Base-by-base conservation (phyloP, 2,329 filamentous ascomycete species). In the Blastomyces emzantsi region DNA sequence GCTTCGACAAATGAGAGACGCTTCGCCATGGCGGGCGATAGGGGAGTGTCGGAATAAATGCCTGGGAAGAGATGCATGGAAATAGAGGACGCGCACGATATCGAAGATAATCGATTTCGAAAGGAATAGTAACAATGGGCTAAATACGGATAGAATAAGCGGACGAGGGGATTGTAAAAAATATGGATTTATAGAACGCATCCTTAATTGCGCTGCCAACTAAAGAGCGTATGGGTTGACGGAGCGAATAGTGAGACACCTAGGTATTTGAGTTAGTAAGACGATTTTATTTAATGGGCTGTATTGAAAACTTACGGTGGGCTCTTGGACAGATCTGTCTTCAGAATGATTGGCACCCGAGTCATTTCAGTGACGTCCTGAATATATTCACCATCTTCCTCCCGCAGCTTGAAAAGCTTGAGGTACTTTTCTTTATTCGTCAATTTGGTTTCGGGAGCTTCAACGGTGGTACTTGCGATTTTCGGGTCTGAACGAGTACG, bases 361-460 rank as follows among this genome's bases (percentile, higher is more conserved):
- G 91, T 93, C 92, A 99, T 97, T 82, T 99, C 94, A 64, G 88
- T 92, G 69, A 99, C 92, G 76, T 99, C 94, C 79, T 99, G 94
- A 73, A 99, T 97, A 80, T 95, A 95, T 71, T 97, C 90, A 68
- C 93, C 93, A 70, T 90, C 89, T 78, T 96, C 90, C 76, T 99
- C 93, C 61, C 94, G 85, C 69, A 99, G 82, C 70, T 87, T 87
- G 81, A 97, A 97, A 68, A 94, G 81, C 74, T 88, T 90, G 67
- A 96, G 78, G 77, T 97, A 99, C 81, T 96, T 97, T 81, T 97
- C 92, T 83, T 96, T 97, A 80, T 94, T 91, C 68, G 84, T 90
- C 74, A 94, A 79, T 73, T 92, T 91, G 64, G 85, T 83, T 79
- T 96, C 92, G 5, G 88, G 85, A 62, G 86, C 85, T 69, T 94